These are phyloP conservation scores for Rhododendron griersonianum DNA, from an alignment of 148 eudicot genomes.

Conservation along the genomic window DNA sequence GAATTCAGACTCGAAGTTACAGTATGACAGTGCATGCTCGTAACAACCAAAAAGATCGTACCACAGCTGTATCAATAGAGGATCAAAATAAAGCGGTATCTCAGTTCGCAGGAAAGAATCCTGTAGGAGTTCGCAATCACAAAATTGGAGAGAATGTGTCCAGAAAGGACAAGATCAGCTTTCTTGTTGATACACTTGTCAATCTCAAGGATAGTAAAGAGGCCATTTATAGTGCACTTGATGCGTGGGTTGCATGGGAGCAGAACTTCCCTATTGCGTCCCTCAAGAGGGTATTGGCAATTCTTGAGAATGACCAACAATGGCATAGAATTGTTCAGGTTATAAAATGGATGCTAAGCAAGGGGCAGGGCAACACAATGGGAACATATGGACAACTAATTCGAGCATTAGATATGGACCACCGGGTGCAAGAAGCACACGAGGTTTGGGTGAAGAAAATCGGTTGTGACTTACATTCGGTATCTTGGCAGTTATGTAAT, in stretches of 20 bases:
- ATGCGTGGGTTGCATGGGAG: conserved; percentile 95
- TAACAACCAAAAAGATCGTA: not conserved
- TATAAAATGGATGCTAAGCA: conserved; percentile 92
- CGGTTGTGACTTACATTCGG: conserved; percentile 71
- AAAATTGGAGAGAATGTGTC: conserved; percentile 54
- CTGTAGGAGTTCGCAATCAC: conserved; percentile 11
- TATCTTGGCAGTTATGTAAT: conserved; percentile 72
- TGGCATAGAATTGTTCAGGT: conserved; percentile 93
- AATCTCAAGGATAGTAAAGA: conserved; percentile 67
- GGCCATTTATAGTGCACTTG: conserved; percentile 66
- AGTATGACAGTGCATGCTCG: conserved; percentile 24
- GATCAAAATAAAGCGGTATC: conserved; percentile 9
- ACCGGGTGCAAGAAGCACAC: conserved; percentile 80
- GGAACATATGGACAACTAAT: conserved; percentile 81
- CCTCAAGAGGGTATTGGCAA: conserved; percentile 53
- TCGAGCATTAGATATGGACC: conserved; percentile 84
- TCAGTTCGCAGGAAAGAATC: conserved; percentile 14
- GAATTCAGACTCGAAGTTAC: conserved; percentile 22
- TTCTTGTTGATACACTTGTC: conserved; percentile 56
- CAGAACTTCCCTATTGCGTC: conserved; percentile 74
- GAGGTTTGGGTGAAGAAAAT: conserved; percentile 81
- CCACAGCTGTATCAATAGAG: conserved; percentile 10
- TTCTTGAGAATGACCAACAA: conserved; percentile 77
- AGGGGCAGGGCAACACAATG: conserved; percentile 87
- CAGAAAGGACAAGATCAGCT: conserved; percentile 50